Evolutionary conservation across 768 basidiomycete genomes (phyloP).

Genomic region (Russula earlei): DNA sequence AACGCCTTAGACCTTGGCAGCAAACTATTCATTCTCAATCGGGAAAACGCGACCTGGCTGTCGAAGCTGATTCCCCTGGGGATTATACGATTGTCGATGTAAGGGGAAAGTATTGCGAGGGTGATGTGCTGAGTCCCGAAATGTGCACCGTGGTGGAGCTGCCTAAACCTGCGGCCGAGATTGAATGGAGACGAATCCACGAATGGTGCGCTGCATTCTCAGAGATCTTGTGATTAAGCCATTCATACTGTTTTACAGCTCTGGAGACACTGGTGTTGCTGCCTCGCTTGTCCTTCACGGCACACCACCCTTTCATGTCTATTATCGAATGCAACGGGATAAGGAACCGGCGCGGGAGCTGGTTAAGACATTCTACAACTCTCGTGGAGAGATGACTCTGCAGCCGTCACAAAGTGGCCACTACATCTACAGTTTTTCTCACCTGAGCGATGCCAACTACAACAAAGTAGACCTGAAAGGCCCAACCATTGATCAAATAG

Average conservation of each 20-base stretch:
- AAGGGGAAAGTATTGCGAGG: slow-evolving; percentile 71
- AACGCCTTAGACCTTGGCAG: slow-evolving; percentile 50
- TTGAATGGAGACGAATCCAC: slow-evolving; percentile 82
- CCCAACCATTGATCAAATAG: slow-evolving; percentile 74
- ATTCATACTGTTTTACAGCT: slow-evolving; percentile 35
- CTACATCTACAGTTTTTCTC: slow-evolving; percentile 73
- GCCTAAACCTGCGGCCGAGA: slow-evolving; percentile 72
- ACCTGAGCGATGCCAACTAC: slow-evolving; percentile 81
- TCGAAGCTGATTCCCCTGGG: slow-evolving; percentile 56
- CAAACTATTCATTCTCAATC: slow-evolving; percentile 47
- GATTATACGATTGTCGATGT: slow-evolving; percentile 67
- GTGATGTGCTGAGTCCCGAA: slow-evolving; percentile 78
- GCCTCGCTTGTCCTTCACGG: slow-evolving; percentile 82
- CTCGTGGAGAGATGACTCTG: slow-evolving; percentile 71
- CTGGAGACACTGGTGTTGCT: slow-evolving; percentile 85
- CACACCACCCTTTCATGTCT: slow-evolving; percentile 79
- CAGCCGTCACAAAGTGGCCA: slow-evolving; percentile 86
- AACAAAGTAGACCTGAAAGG: slow-evolving; percentile 63
- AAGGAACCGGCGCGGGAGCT: slow-evolving; percentile 51
- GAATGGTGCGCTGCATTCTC: slow-evolving; percentile 55
- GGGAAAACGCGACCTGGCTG: slow-evolving; percentile 33
- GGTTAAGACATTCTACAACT: slow-evolving; percentile 50
- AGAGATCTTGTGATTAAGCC: not conserved
- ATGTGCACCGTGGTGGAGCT: slow-evolving; percentile 66
- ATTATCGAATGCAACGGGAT: slow-evolving; percentile 67